Evolutionary conservation across 192 early-diverging fungal genomes (phyloP), one percentile per base, ranked within the genome.

Genomic region (Pecoramyces ruminantium): DNA sequence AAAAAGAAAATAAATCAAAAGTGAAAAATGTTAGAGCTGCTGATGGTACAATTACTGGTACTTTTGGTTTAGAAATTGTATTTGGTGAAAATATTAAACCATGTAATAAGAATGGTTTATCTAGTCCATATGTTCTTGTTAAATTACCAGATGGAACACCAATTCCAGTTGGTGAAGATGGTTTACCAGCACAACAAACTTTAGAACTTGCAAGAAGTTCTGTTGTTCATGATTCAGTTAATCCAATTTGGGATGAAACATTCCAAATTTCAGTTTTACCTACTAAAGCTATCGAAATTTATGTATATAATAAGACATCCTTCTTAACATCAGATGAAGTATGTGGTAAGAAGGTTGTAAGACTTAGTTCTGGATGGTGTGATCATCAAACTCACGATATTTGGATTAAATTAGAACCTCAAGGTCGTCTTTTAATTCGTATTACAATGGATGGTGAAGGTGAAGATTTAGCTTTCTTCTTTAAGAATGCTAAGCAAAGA

Each of bases 391-490:
- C 93, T 0, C 89, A 92, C 30, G 93, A 94, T 79, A 83, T 93
- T 15, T 87, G 88, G 78, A 85, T 95, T 78, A 90, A 93, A 79
- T 79, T 95, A 40, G 88, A 89, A 34, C 91, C 91, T 17, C 86
- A 90, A 38, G 94, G 94, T 1, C 87, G 88, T 29, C 78, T 95
- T 78, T 80, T 91, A 77, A 78, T 95, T 34, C 88, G 93, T 15
- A 87, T 93, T 17, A 94, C 91, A 17, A 92, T 94, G 88, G 92
- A 93, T 79, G 91, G 91, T 38, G 94, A 94, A 83, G 89, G 89
- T 78, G 92, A 94, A 38, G 93, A 93, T 83, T 88, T 91, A n/a
- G 92, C 93, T 83, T 95, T 94, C 83, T 94, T 92, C 87, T 94
- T 93, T 80, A 92, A 92, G 38, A 89, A 90, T 81, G 91, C 93